These are phyloP conservation scores for Cryptococcus amylolentus DNA, from an alignment of 1,284 basidiomycete species.

Conservation along the genomic window DNA sequence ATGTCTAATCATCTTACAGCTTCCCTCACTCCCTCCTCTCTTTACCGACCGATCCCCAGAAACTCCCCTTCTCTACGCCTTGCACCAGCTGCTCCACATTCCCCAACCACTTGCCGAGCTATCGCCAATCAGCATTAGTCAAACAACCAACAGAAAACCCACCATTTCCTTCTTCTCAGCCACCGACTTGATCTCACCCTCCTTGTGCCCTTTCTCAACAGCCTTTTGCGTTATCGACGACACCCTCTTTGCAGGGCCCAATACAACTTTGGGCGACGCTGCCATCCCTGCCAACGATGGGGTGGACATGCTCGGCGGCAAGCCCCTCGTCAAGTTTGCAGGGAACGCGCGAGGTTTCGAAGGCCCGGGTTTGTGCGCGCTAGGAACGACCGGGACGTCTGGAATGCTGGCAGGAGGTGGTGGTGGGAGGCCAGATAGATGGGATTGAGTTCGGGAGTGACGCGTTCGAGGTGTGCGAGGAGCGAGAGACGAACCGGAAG, in stretches of 20 bases:
- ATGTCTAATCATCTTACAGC: neutral
- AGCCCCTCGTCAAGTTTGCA: slow-evolving; percentile 35
- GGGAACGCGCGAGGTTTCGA: slow-evolving; percentile 28
- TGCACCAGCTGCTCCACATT: slow-evolving; percentile 84
- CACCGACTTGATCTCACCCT: slow-evolving; percentile 51
- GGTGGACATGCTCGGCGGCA: slow-evolving; percentile 26
- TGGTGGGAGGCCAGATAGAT: slow-evolving; percentile 17
- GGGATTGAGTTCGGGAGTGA: slow-evolving; percentile 35
- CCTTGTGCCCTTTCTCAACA: slow-evolving; percentile 1
- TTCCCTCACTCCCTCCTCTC: neutral
- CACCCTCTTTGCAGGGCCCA: slow-evolving; percentile 23
- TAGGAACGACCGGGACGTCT: neutral
- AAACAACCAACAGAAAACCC: slow-evolving; percentile 13
- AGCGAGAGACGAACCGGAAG: neutral
- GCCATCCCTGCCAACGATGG: slow-evolving; percentile 11
- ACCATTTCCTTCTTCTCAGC: slow-evolving; percentile 76
- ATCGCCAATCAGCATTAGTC: slow-evolving; percentile 1
- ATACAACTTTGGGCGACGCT: slow-evolving; percentile 1
- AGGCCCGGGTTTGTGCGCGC: neutral
- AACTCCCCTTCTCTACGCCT: slow-evolving; percentile 73
- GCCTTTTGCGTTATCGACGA: slow-evolving; percentile 12
- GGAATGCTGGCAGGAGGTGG: no score
- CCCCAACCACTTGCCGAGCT: slow-evolving; percentile 70
- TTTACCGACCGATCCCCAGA: slow-evolving; percentile 62
- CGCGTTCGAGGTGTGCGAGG: slow-evolving; percentile 15